Evolutionary conservation across 805 yeast genomes (phyloP).

Genomic region (Saturnispora silvae): DNA sequence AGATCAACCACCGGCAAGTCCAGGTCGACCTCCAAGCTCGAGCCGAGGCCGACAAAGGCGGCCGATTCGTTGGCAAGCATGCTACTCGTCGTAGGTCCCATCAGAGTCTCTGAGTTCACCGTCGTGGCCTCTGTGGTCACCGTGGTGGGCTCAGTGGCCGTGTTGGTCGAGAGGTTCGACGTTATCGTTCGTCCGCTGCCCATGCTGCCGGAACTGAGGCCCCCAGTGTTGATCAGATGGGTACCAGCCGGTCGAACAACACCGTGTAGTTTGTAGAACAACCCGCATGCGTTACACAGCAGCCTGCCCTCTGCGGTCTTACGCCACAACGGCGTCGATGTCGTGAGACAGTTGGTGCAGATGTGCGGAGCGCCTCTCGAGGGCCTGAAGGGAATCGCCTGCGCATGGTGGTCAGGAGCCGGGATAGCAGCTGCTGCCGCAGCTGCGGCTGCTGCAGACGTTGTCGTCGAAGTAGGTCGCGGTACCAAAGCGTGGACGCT

Average conservation of each 20-base stretch:
- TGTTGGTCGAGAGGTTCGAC: too few species aligned
- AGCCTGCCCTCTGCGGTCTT: slow-evolving; percentile 71
- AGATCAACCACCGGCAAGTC: slow-evolving; percentile 8
- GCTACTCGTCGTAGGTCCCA: too few species aligned
- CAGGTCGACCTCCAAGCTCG: slow-evolving; percentile 1
- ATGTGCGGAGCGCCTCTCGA: slow-evolving; percentile 4
- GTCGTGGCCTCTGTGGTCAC: too few species aligned
- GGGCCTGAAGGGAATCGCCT: slow-evolving; percentile 22
- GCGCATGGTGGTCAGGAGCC: slow-evolving; percentile 17
- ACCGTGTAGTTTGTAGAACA: slow-evolving; percentile 82
- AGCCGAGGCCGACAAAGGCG: too few species aligned
- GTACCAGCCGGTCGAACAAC: slow-evolving; percentile 23
- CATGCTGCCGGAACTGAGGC: slow-evolving; percentile 5
- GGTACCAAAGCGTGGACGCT: too few species aligned
- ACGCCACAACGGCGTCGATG: slow-evolving; percentile 92
- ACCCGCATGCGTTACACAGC: slow-evolving; percentile 88
- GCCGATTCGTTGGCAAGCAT: too few species aligned
- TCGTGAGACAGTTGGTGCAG: slow-evolving; percentile 83
- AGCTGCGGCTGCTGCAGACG: slow-evolving; percentile 7
- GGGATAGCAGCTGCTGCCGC: background rate
- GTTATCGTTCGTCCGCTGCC: too few species aligned
- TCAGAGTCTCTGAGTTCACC: too few species aligned
- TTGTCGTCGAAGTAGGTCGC: too few species aligned
- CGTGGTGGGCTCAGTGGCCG: too few species aligned
- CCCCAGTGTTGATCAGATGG: too few species aligned